Evolutionary conservation across 306 rosid species (phyloP), one percentile per base, ranked within the genome.

Genomic region (Lagenaria siceraria): DNA sequence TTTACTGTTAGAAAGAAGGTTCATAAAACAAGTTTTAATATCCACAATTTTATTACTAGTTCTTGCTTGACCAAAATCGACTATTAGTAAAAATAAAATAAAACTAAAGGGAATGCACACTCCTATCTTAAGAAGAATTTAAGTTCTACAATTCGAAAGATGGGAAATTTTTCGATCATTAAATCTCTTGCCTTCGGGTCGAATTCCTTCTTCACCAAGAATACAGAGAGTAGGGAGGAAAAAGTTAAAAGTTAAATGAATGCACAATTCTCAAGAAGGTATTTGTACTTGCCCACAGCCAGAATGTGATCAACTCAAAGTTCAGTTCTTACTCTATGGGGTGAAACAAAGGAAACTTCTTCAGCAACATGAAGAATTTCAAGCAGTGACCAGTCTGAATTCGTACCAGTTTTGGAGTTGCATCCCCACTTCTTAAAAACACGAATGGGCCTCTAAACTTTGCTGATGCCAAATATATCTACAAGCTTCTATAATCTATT

Each of bases 401-500:
- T 9, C 61, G 5, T 51, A 51, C 46, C 77, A 51, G 77, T 18
- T 31, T 43, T 4, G 29, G 60, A 51, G 77, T 73, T 73, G 77
- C 77, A 73, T 73, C 46, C 77, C 61, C 72, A 51, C 27, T 27
- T 22, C 29, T 70, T 29, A 5, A 18, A 78, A 72, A 78, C 70
- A 48, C 25, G 5, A 33, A 53, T 24, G 49, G 21, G n/a, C 62
- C 42, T 63, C 72, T 43, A 14, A 6, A 62, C 66, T 29, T 61
- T 24, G 25, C 56, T 22, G 27, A 31, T 22, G 12, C 73, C 17
- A 14, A 22, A n/a, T 59, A 74, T 74, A 76, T 78, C 87, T 90
- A 95, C 87, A 95, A 90, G 86, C 98, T 95, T 85, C 98, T 84
- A 82, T 95, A 95, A 80, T 95, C 98, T 82, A 95, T 95, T 87